phyloP scores from a whole-genome alignment of 768 basidiomycete genomes.

The Leccinum broughii region DNA sequence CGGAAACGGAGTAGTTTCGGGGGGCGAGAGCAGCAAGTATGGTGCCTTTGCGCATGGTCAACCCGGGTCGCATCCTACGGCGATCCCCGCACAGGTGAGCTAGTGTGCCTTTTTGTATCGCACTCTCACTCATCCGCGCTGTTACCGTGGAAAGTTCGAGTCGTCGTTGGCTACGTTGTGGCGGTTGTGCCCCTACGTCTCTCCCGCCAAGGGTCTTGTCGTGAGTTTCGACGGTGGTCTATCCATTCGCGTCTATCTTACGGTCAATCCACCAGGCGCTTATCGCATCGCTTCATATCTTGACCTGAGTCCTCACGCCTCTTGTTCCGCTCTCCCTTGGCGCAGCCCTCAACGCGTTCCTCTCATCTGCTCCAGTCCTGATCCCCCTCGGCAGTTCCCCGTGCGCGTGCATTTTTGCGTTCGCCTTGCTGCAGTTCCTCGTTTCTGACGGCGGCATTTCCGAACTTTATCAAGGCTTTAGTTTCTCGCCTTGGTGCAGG shows the following conservation, averaged over 20 bases:
- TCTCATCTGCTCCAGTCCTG: conserved; percentile 22
- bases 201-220: conserved; percentile 23
- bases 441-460: conserved; percentile 73
- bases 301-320: conserved; percentile 78
- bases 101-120: neutral
- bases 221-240: conserved; percentile 11
- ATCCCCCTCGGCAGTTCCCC: conserved; percentile 42
- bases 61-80: conserved; percentile 1
- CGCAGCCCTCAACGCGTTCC: conserved; percentile 29
- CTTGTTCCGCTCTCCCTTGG: conserved; percentile 72
- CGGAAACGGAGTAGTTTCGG: conserved; percentile 35
- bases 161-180: conserved; percentile 20
- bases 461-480: conserved; percentile 65
- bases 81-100: conserved; percentile 16
- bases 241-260: conserved; percentile 6
- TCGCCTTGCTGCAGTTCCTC: conserved; percentile 69
- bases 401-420: conserved; percentile 70
- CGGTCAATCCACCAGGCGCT: conserved; percentile 43
- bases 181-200: conserved; percentile 22
- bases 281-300: conserved; percentile 67
- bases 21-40: conserved; percentile 56
- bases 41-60: conserved; percentile 58
- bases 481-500: conserved; percentile 92
- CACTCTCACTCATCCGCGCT: neutral
- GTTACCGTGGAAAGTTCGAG: conserved; percentile 7